Percentiles rank a stretch among this genome's conserved stretches.
phyloP scores from a whole-genome alignment of 1,284 basidiomycete species.

The Fomitopsis betulina region DNA sequence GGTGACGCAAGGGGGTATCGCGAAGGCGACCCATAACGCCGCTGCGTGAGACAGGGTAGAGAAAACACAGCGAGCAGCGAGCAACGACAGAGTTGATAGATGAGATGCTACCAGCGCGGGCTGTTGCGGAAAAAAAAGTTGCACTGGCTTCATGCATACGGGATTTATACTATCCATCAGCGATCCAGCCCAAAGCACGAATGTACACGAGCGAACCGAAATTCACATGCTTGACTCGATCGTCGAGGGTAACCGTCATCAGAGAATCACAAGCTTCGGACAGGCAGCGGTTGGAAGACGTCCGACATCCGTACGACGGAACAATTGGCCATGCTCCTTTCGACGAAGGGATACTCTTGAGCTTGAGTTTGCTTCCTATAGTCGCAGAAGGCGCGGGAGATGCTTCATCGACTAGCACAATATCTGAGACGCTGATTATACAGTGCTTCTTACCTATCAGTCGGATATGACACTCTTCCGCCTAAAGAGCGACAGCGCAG shows the following conservation, averaged over 20 bases:
- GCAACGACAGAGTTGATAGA: neutral
- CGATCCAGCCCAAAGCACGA: neutral
- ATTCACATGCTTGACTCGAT: neutral
- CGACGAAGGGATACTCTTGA: neutral
- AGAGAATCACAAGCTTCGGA: neutral
- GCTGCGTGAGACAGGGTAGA: neutral
- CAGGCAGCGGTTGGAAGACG: neutral
- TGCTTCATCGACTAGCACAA: no score
- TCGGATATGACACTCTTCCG: no score
- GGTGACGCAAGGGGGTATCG: neutral
- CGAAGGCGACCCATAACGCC: neutral
- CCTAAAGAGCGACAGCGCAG: no score
- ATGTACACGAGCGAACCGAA: neutral
- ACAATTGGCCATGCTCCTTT: no score
- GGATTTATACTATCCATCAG: neutral
- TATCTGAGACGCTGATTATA: no score
- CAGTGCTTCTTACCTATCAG: no score
- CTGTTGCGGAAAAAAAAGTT: neutral
- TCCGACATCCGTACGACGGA: no score
- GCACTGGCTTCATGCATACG: neutral
- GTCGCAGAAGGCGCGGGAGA: no score
- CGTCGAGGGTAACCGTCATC: no score
- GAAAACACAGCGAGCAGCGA: neutral
- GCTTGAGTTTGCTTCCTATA: no score
- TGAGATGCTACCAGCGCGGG: neutral